Base-by-base conservation (phyloP, 2,329 filamentous ascomycete species). In the Hypoxylon sp. region DNA sequence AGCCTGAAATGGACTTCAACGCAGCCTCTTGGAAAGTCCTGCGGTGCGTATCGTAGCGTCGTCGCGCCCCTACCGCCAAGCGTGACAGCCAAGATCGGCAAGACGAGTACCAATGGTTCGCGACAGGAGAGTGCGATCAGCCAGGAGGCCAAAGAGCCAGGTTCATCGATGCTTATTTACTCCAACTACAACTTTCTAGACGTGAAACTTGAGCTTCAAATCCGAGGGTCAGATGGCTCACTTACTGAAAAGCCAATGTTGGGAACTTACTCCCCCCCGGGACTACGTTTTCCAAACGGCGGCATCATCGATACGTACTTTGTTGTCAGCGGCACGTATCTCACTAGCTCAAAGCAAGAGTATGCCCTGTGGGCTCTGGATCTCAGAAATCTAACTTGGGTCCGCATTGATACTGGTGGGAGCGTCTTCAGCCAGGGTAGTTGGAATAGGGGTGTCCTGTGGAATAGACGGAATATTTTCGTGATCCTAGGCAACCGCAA, bases 181-280 rank as follows among this genome's bases (percentile, higher is more conserved):
- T 98, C 94, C 22, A 99, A 99, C 76, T 99, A 99, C 79, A 98
- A 99, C 78, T 99, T 99, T 73, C 78, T 99, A 57, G 94, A 99
- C 72, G 95, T 99, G 69, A 98, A 97, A 76, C 82, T 99, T 22
- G 95, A 99, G 77, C 82, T 99, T 37, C 95, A 98, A 77, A 88
- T 99, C 49, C 88, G 95, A 54, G 84, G 91, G 7, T 87, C 92
- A 1, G 94, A 98, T 75, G 94, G 95, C 28, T 89, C 88, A 0
- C 80, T 99, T 55, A 87, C 88, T 0, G 95, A 99, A 76, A 94
- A 92, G 78, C 87, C 91, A 24, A 98, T 99, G 94, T 89, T 89
- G 17, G 91, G 92, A 17, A 85, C 87, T 5, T 92, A 93, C 64
- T 96, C 93, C 7, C 95, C 95, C 0, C 95, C 95, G 0, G 95